Percentiles rank a stretch among this genome's conserved stretches.
Evolutionary conservation across 306 rosid species (phyloP).

Genomic region (barrel medic (Medicago truncatula)): DNA sequence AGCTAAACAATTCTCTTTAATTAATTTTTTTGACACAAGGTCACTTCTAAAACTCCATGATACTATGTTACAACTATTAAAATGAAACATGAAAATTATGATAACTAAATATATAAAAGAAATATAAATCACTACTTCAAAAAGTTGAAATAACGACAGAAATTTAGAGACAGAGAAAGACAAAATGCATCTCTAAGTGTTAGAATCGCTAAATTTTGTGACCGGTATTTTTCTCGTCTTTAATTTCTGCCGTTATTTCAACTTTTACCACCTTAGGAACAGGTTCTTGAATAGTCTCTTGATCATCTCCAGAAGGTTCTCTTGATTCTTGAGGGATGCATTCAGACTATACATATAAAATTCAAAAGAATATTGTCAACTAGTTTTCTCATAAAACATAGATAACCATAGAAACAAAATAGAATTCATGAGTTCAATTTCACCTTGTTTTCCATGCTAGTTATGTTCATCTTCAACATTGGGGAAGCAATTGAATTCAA

Average conservation of each 20-base stretch:
- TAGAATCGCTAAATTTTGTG: not conserved
- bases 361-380: slow-evolving; percentile 29
- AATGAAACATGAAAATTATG: too few relatives aligned
- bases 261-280: slow-evolving; percentile 64
- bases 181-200: not conserved
- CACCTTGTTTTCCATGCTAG: slow-evolving; percentile 56
- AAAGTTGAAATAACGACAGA: too few relatives aligned
- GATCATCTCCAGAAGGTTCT: slow-evolving; percentile 60
- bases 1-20: too few relatives aligned
- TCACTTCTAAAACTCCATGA: too few relatives aligned
- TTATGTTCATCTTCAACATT: slow-evolving; percentile 53
- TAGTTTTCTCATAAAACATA: slow-evolving; percentile 15
- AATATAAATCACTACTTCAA: too few relatives aligned
- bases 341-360: slow-evolving; percentile 53
- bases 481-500: slow-evolving; percentile 51
- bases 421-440: slow-evolving; percentile 8
- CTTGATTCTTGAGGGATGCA: slow-evolving; percentile 55
- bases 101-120: too few relatives aligned
- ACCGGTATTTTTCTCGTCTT: not conserved
- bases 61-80: too few relatives aligned
- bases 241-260: not conserved
- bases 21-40: too few relatives aligned
- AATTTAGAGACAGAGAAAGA: not conserved
- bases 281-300: slow-evolving; percentile 53
- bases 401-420: slow-evolving; percentile 4